Conservation (phyloP, 1,284 basidiomycete genomes). For the Fistulinella staudtii region DNA sequence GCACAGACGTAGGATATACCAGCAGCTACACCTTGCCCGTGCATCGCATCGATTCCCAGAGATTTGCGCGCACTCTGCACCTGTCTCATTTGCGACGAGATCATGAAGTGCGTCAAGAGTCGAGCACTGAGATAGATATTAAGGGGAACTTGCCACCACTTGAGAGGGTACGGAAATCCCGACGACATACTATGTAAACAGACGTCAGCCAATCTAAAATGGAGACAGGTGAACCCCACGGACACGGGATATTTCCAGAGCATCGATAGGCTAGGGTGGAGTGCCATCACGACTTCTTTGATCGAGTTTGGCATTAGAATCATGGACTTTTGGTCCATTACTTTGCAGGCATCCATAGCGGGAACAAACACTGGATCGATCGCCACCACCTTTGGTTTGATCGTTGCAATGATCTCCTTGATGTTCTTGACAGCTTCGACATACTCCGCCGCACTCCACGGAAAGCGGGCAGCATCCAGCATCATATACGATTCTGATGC, state of each 20-base stretch:
- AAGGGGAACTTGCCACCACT: neutral
- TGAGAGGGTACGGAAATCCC: conserved; percentile 3
- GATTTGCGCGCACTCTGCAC: neutral
- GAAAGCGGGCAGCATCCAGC: neutral
- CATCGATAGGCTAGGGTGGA: neutral
- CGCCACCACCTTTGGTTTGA: neutral
- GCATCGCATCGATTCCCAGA: neutral
- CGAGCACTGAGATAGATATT: conserved; percentile 2
- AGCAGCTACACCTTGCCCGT: neutral
- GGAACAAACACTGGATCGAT: neutral
- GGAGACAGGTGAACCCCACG: neutral
- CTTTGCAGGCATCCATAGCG: conserved; percentile 1
- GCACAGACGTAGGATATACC: neutral
- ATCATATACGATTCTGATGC: neutral
- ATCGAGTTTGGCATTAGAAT: neutral
- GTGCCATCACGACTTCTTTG: neutral
- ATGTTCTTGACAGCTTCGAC: neutral
- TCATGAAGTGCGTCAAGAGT: neutral
- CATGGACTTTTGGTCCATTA: neutral
- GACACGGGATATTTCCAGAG: conserved; percentile 6
- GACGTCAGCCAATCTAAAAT: neutral
- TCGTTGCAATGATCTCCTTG: neutral
- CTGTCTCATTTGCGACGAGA: neutral
- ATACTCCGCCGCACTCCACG: conserved; percentile 2
- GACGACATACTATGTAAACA: neutral